phyloP scores from a whole-genome alignment of 1,284 basidiomycete species.

The Ustanciosporium gigantosporum region DNA sequence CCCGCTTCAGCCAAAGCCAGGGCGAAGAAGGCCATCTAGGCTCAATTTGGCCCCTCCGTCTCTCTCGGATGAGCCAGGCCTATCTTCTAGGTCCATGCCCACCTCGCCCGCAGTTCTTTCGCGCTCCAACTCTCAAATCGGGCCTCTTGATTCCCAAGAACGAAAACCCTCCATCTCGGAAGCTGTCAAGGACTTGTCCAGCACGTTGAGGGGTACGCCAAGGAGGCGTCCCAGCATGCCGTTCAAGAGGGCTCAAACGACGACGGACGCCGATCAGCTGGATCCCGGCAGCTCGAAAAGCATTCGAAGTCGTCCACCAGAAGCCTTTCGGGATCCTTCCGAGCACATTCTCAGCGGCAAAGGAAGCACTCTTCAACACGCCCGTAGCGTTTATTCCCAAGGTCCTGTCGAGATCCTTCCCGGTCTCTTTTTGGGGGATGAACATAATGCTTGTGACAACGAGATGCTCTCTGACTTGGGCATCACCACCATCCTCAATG shows the following conservation, averaged over 20 bases:
- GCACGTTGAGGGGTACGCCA: constrained; percentile 51
- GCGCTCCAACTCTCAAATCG: constrained; percentile 11
- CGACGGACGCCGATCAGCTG: constrained; percentile 1
- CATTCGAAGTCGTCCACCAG: constrained; percentile 34
- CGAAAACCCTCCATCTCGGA: constrained; percentile 10
- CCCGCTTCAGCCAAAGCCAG: background rate
- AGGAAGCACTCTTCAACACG: constrained; percentile 54
- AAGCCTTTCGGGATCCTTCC: constrained; percentile 49
- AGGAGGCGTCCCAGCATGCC: constrained; percentile 51
- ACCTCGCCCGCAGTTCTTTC: constrained; percentile 22
- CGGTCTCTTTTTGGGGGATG: constrained; percentile 87
- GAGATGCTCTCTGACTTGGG: constrained; percentile 71
- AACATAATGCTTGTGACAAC: constrained; percentile 86
- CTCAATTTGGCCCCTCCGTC: constrained; percentile 30
- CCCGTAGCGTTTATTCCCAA: constrained; percentile 68
- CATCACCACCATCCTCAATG: constrained; percentile 84
- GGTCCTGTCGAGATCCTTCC: constrained; percentile 89
- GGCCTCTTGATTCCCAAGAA: constrained; percentile 3
- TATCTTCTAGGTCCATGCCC: constrained; percentile 41
- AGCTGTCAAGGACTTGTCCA: constrained; percentile 45
- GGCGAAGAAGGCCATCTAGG: constrained; percentile 34
- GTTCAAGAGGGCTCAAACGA: constrained; percentile 15
- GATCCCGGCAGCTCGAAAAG: constrained; percentile 18
- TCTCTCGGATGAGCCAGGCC: constrained; percentile 7
- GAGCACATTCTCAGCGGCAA: constrained; percentile 55